Conservation (phyloP, 2,329 filamentous ascomycete genomes). For the Colletotrichum sp. region DNA sequence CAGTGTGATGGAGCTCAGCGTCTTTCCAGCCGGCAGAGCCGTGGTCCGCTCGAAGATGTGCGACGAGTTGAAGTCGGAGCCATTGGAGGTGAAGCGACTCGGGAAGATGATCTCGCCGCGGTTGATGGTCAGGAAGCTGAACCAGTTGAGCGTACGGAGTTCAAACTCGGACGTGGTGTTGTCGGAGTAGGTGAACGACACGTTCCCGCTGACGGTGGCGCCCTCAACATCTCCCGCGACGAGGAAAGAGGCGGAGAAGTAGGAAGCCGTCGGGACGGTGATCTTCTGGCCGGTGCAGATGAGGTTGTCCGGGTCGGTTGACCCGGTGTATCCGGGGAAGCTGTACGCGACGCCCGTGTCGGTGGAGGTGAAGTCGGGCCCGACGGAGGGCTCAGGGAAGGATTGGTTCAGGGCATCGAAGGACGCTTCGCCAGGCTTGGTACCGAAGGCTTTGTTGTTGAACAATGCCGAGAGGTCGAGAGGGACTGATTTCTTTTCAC, state of each 20-base stretch:
- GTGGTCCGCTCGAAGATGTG: slow-evolving; percentile 51
- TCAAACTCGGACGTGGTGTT: slow-evolving; percentile 42
- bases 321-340: slow-evolving; percentile 43
- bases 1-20: slow-evolving; percentile 41
- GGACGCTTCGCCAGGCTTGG: slow-evolving; percentile 46
- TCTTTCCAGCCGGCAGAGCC: slow-evolving; percentile 39
- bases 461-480: slow-evolving; percentile 25
- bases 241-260: slow-evolving; percentile 48
- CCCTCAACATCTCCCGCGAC: slow-evolving; percentile 44
- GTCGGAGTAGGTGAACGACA: slow-evolving; percentile 48
- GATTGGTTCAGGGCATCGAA: slow-evolving; percentile 47
- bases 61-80: slow-evolving; percentile 45
- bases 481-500: background rate
- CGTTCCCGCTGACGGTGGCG: slow-evolving; percentile 41
- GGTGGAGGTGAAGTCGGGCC: slow-evolving; percentile 40
- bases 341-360: slow-evolving; percentile 45
- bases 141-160: slow-evolving; percentile 48
- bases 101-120: slow-evolving; percentile 51
- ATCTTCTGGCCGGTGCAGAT: slow-evolving; percentile 46
- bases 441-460: slow-evolving; percentile 54
- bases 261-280: slow-evolving; percentile 31
- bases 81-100: slow-evolving; percentile 41
- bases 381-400: slow-evolving; percentile 38
- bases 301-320: slow-evolving; percentile 45
- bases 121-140: slow-evolving; percentile 47